Evolutionary conservation across 2,329 filamentous ascomycete species (phyloP), one percentile per base, ranked within the genome.

Genomic region (Neofusicoccum parvum): DNA sequence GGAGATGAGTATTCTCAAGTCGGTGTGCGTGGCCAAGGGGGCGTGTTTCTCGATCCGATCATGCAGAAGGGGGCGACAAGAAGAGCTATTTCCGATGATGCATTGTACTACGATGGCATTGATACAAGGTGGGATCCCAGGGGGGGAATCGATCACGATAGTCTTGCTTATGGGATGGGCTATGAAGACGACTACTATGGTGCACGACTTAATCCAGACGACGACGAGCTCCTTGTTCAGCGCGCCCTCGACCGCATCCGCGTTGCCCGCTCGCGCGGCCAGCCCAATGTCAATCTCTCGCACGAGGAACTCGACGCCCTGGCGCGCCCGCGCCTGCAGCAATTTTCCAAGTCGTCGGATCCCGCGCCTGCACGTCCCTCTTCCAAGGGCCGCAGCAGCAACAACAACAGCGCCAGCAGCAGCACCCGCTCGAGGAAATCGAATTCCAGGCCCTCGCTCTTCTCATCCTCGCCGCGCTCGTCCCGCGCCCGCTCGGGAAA

Each of bases 211-310:
- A 68, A 67, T 50, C 69, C 70, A 45, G 74, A 78, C 71, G 88
- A 91, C 66, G 92, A 96, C 75, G 90, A 94, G 70, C 84, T 86
- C 68, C 79, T 96, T 71, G 87, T 95, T 69, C 89, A 93, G 69
- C 87, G 87, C 69, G 94, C 94, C 46, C 80, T 96, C 77, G 88
- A 89, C 71, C 90, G 92, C 70, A 96, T 97, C 74, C 87, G 89
- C 69, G 86, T 88, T 69, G 92, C 94, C 15, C 88, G 92, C 75
- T 87, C 87, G 68, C 88, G 88, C 72, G 93, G 93, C 68, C 90
- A 89, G 76, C 83, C 85, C 50, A 91, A 96, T 65, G 92, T 97
- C 65, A 90, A 89, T 75, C 85, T 98, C 68, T 92, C 86, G 70
- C 86, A 89, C 72, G 88, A 90, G 63, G 94, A 97, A 77, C 82